phyloP scores from a whole-genome alignment of 2,329 filamentous ascomycete genomes.

The Drechslerella coelobrocha region DNA sequence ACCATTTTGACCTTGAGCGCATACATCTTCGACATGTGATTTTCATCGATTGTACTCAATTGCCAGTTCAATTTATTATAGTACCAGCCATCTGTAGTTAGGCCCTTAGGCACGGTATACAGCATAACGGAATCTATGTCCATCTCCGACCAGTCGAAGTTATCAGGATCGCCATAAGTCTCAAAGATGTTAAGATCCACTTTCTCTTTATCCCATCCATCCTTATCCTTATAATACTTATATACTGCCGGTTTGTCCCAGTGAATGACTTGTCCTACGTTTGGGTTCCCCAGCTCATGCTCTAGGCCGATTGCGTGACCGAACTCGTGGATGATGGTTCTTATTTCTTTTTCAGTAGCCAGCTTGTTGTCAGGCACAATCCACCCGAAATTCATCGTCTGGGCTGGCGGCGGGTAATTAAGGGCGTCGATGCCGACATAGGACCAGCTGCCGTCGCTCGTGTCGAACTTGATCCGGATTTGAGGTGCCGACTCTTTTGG shows the following conservation, averaged over 20 bases:
- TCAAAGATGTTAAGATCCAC: neutral
- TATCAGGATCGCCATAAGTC: neutral
- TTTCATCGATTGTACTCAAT: slow-evolving; percentile 5
- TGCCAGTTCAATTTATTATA: slow-evolving; percentile 8
- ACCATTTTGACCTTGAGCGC: slow-evolving; percentile 6
- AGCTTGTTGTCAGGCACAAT: neutral
- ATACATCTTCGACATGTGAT: slow-evolving; percentile 9
- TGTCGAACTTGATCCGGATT: slow-evolving; percentile 7
- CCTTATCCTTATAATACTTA: neutral
- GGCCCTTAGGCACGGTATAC: neutral
- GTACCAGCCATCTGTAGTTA: slow-evolving; percentile 8
- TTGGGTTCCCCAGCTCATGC: slow-evolving; percentile 13
- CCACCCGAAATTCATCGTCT: slow-evolving; percentile 9
- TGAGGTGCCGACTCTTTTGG: neutral
- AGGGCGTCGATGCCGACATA: slow-evolving; percentile 5
- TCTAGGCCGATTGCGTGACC: slow-evolving; percentile 8
- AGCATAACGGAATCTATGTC: slow-evolving; percentile 4
- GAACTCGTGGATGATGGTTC: slow-evolving; percentile 10
- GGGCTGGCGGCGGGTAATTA: neutral
- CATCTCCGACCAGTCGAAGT: neutral
- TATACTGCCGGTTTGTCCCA: slow-evolving; percentile 6
- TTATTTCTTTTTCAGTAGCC: slow-evolving; percentile 7
- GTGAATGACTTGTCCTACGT: slow-evolving; percentile 12
- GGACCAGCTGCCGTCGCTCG: slow-evolving; percentile 8
- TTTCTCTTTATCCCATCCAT: slow-evolving; percentile 1